These are phyloP conservation scores for Phytophthora pini DNA, from an alignment of 352 stramenopile species.

Conservation along the genomic window DNA sequence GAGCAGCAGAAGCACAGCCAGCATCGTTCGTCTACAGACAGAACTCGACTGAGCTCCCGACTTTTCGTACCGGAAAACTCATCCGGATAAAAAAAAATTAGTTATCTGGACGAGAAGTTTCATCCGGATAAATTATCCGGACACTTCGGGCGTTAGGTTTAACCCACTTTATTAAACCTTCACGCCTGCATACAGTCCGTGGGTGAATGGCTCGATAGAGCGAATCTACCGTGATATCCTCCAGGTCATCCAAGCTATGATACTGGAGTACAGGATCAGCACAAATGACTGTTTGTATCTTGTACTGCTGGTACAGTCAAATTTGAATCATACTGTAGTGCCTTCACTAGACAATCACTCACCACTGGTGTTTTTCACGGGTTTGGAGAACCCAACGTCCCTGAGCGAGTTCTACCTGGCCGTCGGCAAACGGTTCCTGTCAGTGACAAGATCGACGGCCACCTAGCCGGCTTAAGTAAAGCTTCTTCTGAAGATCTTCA, in stretches of 20 bases:
- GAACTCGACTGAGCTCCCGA: constrained; percentile 2
- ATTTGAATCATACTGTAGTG: constrained; percentile 12
- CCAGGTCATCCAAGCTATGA: neutral
- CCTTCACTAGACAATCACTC: neutral
- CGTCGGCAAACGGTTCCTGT: neutral
- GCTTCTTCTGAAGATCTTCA: too few species aligned
- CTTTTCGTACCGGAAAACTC: constrained; percentile 15
- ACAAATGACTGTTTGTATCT: neutral
- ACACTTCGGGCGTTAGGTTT: too few species aligned
- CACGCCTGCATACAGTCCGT: neutral
- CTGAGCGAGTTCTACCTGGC: neutral
- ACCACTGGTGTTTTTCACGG: neutral
- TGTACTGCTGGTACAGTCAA: constrained; percentile 14
- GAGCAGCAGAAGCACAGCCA: constrained; percentile 9
- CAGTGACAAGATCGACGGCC: neutral
- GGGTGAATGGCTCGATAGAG: neutral
- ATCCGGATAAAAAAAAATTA: too few species aligned
- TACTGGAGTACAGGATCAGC: neutral
- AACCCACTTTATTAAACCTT: too few species aligned
- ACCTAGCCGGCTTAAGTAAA: neutral
- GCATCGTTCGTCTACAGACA: constrained; percentile 23
- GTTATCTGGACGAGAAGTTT: too few species aligned
- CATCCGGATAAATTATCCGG: too few species aligned
- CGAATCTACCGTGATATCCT: neutral
- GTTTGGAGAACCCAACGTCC: neutral